Conservation (phyloP, 2,329 filamentous ascomycete species). For the Talaromyces sp. region DNA sequence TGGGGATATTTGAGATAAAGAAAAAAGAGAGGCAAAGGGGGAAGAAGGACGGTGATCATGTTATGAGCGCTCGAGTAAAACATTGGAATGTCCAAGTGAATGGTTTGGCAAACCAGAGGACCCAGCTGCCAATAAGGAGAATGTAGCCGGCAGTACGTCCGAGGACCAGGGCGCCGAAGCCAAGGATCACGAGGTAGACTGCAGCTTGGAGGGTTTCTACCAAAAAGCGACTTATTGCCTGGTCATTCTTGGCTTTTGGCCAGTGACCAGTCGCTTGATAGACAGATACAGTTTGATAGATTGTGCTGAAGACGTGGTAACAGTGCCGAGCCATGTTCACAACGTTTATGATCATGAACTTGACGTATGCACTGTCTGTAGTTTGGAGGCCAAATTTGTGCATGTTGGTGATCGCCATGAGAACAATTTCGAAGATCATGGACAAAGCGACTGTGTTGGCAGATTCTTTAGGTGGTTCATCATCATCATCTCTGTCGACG, state of each 20-base stretch:
- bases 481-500: conserved; percentile 16
- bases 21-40: neutral
- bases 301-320: conserved; percentile 28
- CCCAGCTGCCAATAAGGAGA: conserved; percentile 38
- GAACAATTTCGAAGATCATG: conserved; percentile 34
- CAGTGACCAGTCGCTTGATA: conserved; percentile 37
- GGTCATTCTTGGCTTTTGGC: conserved; percentile 30
- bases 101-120: conserved; percentile 40
- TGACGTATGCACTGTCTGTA: conserved; percentile 28
- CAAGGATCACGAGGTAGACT: conserved; percentile 38
- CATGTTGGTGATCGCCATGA: conserved; percentile 32
- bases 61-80: conserved; percentile 30
- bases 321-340: conserved; percentile 38
- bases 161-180: conserved; percentile 34
- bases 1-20: neutral
- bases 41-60: conserved; percentile 14
- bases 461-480: conserved; percentile 15
- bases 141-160: conserved; percentile 35
- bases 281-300: conserved; percentile 28
- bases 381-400: conserved; percentile 25
- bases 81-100: conserved; percentile 36
- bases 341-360: conserved; percentile 27
- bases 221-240: conserved; percentile 32
- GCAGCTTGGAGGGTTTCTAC: conserved; percentile 36
- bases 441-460: conserved; percentile 28